Percentiles rank a stretch among this genome's conserved stretches.
Conservation (phyloP, 345 rosid genomes). For the Eucalyptus regnans region DNA sequence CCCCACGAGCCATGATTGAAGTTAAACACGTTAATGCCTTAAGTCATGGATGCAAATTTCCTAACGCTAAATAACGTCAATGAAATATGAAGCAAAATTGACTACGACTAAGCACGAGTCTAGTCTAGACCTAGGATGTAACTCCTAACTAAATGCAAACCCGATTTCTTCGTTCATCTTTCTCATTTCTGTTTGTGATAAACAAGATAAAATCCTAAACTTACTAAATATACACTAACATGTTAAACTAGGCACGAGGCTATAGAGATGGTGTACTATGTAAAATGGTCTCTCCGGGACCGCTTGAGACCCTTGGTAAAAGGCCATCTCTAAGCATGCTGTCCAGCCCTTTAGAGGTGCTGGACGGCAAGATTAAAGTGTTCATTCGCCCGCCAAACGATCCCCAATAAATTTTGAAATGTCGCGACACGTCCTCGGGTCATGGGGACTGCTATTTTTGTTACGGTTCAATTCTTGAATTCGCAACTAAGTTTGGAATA, state of each 20-base stretch:
- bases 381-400: not conserved
- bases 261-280: not conserved
- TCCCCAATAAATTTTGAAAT: not conserved
- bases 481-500: not conserved
- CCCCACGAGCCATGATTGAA: not conserved
- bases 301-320: not conserved
- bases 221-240: not conserved
- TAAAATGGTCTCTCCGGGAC: accelerated
- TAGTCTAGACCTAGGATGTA: no score
- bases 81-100: not conserved
- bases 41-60: not conserved
- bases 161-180: not conserved
- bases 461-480: not conserved
- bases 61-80: not conserved
- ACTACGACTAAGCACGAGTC: not conserved
- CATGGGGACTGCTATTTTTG: not conserved
- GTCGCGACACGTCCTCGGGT: not conserved
- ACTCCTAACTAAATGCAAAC: not conserved
- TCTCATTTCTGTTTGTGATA: not conserved
- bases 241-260: not conserved
- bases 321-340: not conserved
- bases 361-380: not conserved
- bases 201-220: not conserved
- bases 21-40: not conserved
- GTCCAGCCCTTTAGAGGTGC: not conserved